phyloP scores from a whole-genome alignment of 805 yeast species.

The Candida ponderosae region DNA sequence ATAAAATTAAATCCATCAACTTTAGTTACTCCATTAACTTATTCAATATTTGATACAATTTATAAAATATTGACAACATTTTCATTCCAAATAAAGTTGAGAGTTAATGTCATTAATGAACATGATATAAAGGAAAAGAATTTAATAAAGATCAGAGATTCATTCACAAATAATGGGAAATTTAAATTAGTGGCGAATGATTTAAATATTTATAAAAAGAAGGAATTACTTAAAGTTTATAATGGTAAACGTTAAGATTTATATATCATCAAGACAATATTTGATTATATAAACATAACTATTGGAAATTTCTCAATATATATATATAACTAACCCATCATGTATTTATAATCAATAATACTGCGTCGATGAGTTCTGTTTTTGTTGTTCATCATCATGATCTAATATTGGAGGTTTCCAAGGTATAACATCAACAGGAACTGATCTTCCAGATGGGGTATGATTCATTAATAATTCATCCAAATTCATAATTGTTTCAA shows the following conservation, averaged over 20 bases:
- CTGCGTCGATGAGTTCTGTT: too few relatives aligned
- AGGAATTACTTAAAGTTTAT: conserved; percentile 31
- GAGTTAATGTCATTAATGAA: conserved; percentile 15
- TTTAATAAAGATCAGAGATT: conserved; percentile 19
- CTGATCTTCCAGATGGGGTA: conserved; percentile 18
- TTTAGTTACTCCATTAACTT: conserved; percentile 24
- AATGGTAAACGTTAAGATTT: conserved; percentile 11
- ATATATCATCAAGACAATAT: too few relatives aligned
- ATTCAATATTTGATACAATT: conserved; percentile 8
- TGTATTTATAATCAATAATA: too few relatives aligned
- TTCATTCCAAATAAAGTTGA: conserved; percentile 16
- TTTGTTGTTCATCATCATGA: too few relatives aligned
- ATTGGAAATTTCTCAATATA: too few relatives aligned
- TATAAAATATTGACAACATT: conserved; percentile 15
- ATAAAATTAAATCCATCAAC: conserved; percentile 21
- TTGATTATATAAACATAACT: too few relatives aligned
- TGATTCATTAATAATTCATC: conserved; percentile 6
- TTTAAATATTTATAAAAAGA: conserved; percentile 35
- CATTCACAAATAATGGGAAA: conserved; percentile 37
- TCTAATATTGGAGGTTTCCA: too few relatives aligned
- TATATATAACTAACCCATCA: too few relatives aligned
- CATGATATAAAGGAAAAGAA: conserved; percentile 14
- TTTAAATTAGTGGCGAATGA: conserved; percentile 39
- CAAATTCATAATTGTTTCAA: conserved; percentile 12
- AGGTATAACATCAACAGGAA: conserved; percentile 11